phyloP scores from a whole-genome alignment of 2,329 filamentous ascomycete genomes.

The Calonectria multiphialidica region DNA sequence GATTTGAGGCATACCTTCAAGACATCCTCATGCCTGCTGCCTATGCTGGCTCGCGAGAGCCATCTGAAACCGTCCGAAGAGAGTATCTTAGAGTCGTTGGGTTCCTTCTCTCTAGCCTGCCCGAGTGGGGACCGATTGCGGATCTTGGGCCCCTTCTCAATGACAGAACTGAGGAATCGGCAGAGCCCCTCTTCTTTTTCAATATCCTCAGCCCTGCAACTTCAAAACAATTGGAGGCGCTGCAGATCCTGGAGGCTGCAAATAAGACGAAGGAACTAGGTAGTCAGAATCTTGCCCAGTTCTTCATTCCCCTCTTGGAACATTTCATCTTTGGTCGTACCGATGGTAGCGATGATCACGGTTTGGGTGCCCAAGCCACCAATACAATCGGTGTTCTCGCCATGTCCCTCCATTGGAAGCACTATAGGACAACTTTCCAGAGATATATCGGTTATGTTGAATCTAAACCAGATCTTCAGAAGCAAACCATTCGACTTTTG shows the following conservation, averaged over 20 bases:
- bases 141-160: conserved; percentile 80
- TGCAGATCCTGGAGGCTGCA: conserved; percentile 80
- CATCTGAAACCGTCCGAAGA: conserved; percentile 85
- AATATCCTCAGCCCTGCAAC: conserved; percentile 93
- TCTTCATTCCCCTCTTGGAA: conserved; percentile 92
- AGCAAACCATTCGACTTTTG: conserved; percentile 85
- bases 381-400: conserved; percentile 81
- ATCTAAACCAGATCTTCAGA: conserved; percentile 85
- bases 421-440: conserved; percentile 87
- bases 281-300: conserved; percentile 83
- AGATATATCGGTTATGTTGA: conserved; percentile 87
- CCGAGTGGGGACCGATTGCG: conserved; percentile 76
- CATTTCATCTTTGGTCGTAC: conserved; percentile 91
- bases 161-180: conserved; percentile 71
- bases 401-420: conserved; percentile 86
- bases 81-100: conserved; percentile 87
- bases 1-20: conserved; percentile 70
- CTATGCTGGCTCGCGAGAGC: conserved; percentile 79
- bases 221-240: conserved; percentile 84
- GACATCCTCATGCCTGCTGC: conserved; percentile 80
- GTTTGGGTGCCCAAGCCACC: conserved; percentile 88
- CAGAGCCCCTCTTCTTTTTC: conserved; percentile 83
- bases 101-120: conserved; percentile 78
- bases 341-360: conserved; percentile 82
- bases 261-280: conserved; percentile 74